These are phyloP conservation scores for Sphagnum fallax DNA, from an alignment of 228 moss, liverwort and hornwort species.

Conservation along the genomic window DNA sequence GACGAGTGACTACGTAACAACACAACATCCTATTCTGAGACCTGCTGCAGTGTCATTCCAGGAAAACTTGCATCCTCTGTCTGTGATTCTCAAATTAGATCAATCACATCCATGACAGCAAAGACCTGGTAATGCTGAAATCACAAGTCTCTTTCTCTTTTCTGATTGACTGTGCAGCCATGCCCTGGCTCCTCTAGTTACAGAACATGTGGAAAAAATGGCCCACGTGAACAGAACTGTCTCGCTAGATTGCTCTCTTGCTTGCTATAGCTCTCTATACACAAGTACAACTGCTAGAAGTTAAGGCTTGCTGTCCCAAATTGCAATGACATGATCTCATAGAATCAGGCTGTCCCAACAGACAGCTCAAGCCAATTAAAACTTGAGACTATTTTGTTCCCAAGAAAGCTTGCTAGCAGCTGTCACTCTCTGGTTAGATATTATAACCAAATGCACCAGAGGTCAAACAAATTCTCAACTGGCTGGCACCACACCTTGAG, in stretches of 20 bases:
- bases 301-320: conserved; percentile 1
- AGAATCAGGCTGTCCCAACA: neutral
- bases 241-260: conserved; percentile 3
- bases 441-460: neutral
- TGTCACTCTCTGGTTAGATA: neutral
- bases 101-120: too few species aligned
- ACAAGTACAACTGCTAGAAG: conserved; percentile 24
- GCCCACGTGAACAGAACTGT: conserved; percentile 18
- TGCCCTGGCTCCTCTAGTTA: too few species aligned
- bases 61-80: too few species aligned
- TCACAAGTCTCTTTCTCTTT: too few species aligned
- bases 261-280: conserved; percentile 17
- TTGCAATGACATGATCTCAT: conserved; percentile 5
- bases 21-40: too few species aligned
- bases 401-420: conserved; percentile 4
- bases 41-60: too few species aligned
- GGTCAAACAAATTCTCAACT: conserved; percentile 12
- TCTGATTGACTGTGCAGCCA: too few species aligned
- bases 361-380: conserved; percentile 7
- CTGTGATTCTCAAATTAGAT: too few species aligned
- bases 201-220: too few species aligned
- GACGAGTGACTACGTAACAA: too few species aligned
- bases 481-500: conserved; percentile 9
- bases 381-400: neutral
- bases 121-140: too few species aligned